Conservation (phyloP, 306 rosid genomes). For the Ammopiptanthus mongolicus region DNA sequence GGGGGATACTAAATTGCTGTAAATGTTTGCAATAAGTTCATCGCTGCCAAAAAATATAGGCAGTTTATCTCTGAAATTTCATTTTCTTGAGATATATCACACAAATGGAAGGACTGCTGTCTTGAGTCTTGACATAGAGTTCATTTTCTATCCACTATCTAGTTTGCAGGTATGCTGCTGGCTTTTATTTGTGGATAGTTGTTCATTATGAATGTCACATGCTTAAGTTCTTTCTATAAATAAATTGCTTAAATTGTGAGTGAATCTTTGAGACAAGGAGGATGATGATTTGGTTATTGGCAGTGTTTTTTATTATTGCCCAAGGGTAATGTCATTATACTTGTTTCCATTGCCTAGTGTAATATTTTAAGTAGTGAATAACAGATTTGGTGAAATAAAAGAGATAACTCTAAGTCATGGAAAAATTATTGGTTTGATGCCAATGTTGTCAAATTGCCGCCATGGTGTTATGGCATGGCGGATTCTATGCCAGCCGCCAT, state of each 20-base stretch:
- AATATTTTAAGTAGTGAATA: background rate
- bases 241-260: conserved; percentile 5
- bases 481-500: no score
- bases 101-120: background rate
- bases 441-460: no score
- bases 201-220: background rate
- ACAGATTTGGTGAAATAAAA: background rate
- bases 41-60: background rate
- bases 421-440: background rate
- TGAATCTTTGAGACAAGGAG: background rate
- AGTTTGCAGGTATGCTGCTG: background rate
- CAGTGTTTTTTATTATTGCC: background rate
- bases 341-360: background rate
- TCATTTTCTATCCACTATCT: background rate
- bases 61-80: background rate
- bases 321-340: background rate
- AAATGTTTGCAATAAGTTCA: conserved; percentile 13
- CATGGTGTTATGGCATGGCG: no score
- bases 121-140: conserved; percentile 12
- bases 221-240: background rate
- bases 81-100: conserved; percentile 5
- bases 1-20: conserved; percentile 14
- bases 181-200: background rate
- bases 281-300: background rate
- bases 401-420: background rate